phyloP scores from a whole-genome alignment of 441 rosid species.

The Pelargonium citronellum region DNA sequence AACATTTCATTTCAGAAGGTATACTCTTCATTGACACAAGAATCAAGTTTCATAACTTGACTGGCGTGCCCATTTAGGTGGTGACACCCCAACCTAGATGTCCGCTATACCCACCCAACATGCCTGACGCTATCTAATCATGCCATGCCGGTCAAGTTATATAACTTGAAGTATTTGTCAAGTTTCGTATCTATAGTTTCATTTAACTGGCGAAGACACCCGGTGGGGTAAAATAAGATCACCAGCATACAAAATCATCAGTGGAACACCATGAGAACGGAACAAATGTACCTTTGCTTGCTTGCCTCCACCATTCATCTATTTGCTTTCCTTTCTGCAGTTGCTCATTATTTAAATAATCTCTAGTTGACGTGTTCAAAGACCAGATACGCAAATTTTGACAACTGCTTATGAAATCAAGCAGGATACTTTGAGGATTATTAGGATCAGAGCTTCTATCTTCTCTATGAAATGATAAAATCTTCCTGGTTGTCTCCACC shows the following conservation, averaged over 20 bases:
- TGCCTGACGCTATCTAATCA: too few relatives aligned
- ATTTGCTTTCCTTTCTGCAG: conserved; percentile 94
- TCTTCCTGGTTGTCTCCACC: conserved; percentile 89
- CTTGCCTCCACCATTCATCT: conserved; percentile 98
- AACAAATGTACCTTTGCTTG: conserved; percentile 58
- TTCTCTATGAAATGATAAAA: conserved; percentile 91
- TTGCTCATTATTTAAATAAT: conserved; percentile 79
- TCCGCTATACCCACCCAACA: too few relatives aligned
- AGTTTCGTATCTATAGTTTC: too few relatives aligned
- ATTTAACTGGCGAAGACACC: too few relatives aligned
- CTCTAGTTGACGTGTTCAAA: conserved; percentile 76
- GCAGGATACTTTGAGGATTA: conserved; percentile 87
- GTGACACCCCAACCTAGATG: too few relatives aligned
- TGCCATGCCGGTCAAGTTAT: too few relatives aligned
- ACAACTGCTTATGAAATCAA: conserved; percentile 95
- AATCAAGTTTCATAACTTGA: too few relatives aligned
- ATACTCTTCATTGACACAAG: not conserved
- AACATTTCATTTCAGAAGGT: not conserved
- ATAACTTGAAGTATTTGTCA: too few relatives aligned
- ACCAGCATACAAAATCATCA: conserved; percentile 14
- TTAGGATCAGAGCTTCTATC: conserved; percentile 82
- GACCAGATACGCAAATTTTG: conserved; percentile 95
- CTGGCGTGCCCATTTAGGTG: too few relatives aligned
- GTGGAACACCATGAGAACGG: conserved; percentile 17
- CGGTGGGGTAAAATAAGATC: not conserved